Base-by-base conservation (phyloP, 768 basidiomycete genomes). In the Tylopilus felleus region DNA sequence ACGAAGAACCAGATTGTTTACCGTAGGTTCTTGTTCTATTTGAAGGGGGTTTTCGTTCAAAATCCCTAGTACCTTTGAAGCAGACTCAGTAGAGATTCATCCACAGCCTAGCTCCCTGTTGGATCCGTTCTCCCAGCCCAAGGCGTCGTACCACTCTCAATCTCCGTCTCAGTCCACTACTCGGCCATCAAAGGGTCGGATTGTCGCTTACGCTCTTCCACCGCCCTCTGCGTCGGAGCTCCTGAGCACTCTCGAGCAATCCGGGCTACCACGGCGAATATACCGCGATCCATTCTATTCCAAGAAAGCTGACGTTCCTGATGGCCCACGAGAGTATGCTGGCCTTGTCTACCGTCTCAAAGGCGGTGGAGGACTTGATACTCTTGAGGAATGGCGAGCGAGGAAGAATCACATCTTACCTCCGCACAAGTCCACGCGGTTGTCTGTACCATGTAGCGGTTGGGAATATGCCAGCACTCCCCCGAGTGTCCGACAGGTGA, bases 211-310 rank as follows among this genome's bases (percentile, higher is more conserved):
- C 55, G 67, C 68, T 1, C 52, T 56, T n/a, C 51, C 65, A 10
- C 82, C 87, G 0, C 89, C 88, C 3, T 71, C 80, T 7, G 44
- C 73, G 6, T 71, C 75, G 4, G 72, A 80, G 13, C 70, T 89
- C 0, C 51, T 78, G 7, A 65, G 66, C 8, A 77, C 74, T 43
- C 52, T 85, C 14, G 75, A 77, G 29, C 62, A 66, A 0, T 70
- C 80, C 58, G 77, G 76, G 21, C 66, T 90, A 8, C 79, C 83
- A 5, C 71, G 65, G 43, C 84, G 81, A 59, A 67, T 88, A 22
- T 95, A 97, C 69, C 82, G 78, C 42, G 74, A 80, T n/a, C 90
- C 95, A 0, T 86, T 80, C 69, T 99, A 92, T 65, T 92, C 90
- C 7, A 80, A 81, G 47, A 75, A 77, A 22, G 60, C 61, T 5